Evolutionary conservation across 257 asterid genomes (phyloP).

Genomic region (Mentha longifolia): DNA sequence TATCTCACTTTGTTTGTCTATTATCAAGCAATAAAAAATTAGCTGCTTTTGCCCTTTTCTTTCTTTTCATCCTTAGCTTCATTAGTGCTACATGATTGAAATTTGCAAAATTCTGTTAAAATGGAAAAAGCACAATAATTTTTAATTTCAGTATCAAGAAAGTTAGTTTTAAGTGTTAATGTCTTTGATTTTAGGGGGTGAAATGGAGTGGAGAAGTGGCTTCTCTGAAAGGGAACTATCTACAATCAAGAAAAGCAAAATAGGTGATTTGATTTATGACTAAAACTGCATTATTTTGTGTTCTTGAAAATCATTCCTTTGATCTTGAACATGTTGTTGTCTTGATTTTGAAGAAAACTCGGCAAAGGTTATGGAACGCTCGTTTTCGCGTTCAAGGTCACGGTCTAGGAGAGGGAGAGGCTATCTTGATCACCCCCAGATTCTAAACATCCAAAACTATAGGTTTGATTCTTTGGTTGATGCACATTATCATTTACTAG

Average conservation of each 20-base stretch:
- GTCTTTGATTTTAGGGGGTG: constrained; percentile 56
- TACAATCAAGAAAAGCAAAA: constrained; percentile 76
- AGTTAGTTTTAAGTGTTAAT: neutral
- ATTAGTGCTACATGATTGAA: constrained; percentile 35
- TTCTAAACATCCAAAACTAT: constrained; percentile 75
- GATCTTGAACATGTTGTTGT: constrained; percentile 19
- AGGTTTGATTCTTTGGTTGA: constrained; percentile 29
- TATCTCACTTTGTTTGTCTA: constrained; percentile 44
- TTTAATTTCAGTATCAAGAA: neutral
- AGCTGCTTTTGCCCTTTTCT: neutral
- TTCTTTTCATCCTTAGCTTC: neutral
- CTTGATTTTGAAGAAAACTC: constrained; percentile 57
- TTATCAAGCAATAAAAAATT: constrained; percentile 27
- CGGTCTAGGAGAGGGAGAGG: constrained; percentile 69
- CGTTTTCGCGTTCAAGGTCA: constrained; percentile 60
- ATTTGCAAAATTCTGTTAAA: constrained; percentile 41
- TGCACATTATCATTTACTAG: neutral
- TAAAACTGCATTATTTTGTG: neutral
- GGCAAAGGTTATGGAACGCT: constrained; percentile 50
- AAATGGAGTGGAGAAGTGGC: constrained; percentile 72
- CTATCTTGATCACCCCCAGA: constrained; percentile 93
- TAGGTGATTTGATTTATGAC: constrained; percentile 46
- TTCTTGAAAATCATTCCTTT: constrained; percentile 1
- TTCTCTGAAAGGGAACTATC: constrained; percentile 77
- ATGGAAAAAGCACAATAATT: neutral